These are phyloP conservation scores for Kuraishia hungarica DNA, from an alignment of 805 yeast species.

Conservation along the genomic window DNA sequence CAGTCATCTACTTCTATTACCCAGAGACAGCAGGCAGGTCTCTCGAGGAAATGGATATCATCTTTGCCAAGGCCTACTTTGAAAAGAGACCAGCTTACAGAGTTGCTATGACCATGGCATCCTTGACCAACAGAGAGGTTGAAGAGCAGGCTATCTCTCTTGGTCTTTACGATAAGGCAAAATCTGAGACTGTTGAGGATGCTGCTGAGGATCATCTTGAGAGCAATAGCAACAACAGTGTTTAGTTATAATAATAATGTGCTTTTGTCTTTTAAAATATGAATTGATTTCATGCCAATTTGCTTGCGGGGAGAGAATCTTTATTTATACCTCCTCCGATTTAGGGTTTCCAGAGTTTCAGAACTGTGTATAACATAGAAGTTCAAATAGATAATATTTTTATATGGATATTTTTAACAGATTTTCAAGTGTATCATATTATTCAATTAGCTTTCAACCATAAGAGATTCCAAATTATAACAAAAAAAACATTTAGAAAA, in stretches of 20 bases:
- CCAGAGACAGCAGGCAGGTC: constrained; percentile 40
- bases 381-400: too few relatives aligned
- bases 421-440: too few relatives aligned
- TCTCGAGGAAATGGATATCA: constrained; percentile 35
- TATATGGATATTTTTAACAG: too few relatives aligned
- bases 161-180: constrained; percentile 14
- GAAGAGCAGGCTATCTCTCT: constrained; percentile 51
- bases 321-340: too few relatives aligned
- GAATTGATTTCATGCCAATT: not conserved
- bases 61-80: constrained; percentile 33
- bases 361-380: not conserved
- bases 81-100: constrained; percentile 54
- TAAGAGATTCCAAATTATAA: too few relatives aligned
- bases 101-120: constrained; percentile 58
- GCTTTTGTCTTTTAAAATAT: too few relatives aligned
- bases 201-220: not conserved
- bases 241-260: too few relatives aligned
- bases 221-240: not conserved
- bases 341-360: too few relatives aligned
- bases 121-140: constrained; percentile 45
- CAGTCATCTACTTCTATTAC: constrained; percentile 31
- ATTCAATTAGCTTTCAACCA: too few relatives aligned
- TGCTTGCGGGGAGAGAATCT: not conserved
- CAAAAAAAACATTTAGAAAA: not conserved
- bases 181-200: not conserved